These are phyloP conservation scores for Neonectria hederae DNA, from an alignment of 2,329 filamentous ascomycete genomes.

Conservation along the genomic window DNA sequence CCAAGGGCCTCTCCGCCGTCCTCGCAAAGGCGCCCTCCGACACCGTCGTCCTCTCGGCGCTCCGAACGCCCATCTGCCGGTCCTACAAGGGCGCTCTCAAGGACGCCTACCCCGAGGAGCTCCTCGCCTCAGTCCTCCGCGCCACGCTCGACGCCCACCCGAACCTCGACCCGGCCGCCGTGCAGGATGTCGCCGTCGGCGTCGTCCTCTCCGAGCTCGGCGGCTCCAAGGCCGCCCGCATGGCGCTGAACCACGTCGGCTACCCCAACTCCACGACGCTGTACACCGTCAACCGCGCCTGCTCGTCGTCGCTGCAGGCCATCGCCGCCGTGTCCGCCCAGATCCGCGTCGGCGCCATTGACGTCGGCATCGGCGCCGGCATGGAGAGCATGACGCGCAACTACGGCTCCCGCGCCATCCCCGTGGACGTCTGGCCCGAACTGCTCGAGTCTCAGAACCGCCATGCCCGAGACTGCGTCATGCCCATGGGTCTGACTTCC, in stretches of 20 bases:
- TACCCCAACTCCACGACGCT: constrained; percentile 77
- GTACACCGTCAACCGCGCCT: constrained; percentile 90
- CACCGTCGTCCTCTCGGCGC: constrained; percentile 87
- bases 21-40: constrained; percentile 83
- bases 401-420: constrained; percentile 87
- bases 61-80: constrained; percentile 87
- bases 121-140: constrained; percentile 73
- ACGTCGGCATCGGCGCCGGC: constrained; percentile 81
- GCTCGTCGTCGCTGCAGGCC: constrained; percentile 79
- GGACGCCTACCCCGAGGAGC: constrained; percentile 90
- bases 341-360: constrained; percentile 78
- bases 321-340: constrained; percentile 78
- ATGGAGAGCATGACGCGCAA: constrained; percentile 98
- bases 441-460: constrained; percentile 70
- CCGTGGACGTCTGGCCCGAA: constrained; percentile 80
- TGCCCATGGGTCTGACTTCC: constrained; percentile 91
- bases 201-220: constrained; percentile 92
- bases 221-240: constrained; percentile 88
- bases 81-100: constrained; percentile 85
- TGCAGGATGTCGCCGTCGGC: constrained; percentile 83
- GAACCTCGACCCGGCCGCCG: constrained; percentile 72
- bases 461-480: constrained; percentile 85
- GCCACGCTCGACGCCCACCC: constrained; percentile 68
- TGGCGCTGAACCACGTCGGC: constrained; percentile 88
- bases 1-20: constrained; percentile 74